A percentile compares a stretch with the other conserved stretches of the same genome.
Evolutionary conservation across 208 protist species (phyloP).

Genomic region (Herpetomonas tarakana): DNA sequence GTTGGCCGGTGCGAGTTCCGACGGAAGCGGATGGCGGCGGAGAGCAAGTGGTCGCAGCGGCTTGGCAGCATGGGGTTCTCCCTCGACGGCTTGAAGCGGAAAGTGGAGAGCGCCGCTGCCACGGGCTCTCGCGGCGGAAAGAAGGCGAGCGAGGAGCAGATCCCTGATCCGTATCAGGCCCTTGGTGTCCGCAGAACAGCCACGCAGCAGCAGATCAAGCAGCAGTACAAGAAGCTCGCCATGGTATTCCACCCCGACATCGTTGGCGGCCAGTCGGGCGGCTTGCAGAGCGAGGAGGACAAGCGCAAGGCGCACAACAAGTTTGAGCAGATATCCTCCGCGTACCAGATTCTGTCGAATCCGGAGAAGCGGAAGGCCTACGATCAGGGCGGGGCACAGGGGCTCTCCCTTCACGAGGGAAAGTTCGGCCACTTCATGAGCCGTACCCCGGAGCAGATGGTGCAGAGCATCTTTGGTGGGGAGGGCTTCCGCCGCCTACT

Average conservation of each 20-base stretch:
- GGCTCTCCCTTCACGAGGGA: constrained; percentile 58
- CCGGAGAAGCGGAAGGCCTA: constrained; percentile 78
- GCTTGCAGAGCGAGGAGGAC: constrained; percentile 33
- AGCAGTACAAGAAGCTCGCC: constrained; percentile 85
- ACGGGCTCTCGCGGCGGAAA: constrained; percentile 11
- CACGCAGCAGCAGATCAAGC: constrained; percentile 61
- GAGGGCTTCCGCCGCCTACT: constrained; percentile 59
- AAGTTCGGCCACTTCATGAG: constrained; percentile 70
- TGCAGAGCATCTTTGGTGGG: constrained; percentile 84
- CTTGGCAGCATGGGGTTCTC: constrained; percentile 76
- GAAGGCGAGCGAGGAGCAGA: constrained; percentile 2
- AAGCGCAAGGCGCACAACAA: constrained; percentile 38
- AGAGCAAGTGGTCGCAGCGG: constrained; percentile 57
- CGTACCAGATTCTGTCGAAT: constrained; percentile 88
- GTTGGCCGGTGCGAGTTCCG: constrained; percentile 76
- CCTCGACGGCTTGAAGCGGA: constrained; percentile 45
- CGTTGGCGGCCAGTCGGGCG: constrained; percentile 12
- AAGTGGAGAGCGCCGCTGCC: constrained; percentile 10
- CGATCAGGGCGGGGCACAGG: constrained; percentile 62
- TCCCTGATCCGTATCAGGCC: constrained; percentile 71
- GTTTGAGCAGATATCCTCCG: constrained; percentile 70
- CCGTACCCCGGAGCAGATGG: constrained; percentile 76
- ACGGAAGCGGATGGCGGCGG: constrained; percentile 53
- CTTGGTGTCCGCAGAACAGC: constrained; percentile 64
- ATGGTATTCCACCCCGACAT: constrained; percentile 87